Evolutionary conservation across 805 yeast genomes (phyloP).

Genomic region (Wickerhamiella azyma): DNA sequence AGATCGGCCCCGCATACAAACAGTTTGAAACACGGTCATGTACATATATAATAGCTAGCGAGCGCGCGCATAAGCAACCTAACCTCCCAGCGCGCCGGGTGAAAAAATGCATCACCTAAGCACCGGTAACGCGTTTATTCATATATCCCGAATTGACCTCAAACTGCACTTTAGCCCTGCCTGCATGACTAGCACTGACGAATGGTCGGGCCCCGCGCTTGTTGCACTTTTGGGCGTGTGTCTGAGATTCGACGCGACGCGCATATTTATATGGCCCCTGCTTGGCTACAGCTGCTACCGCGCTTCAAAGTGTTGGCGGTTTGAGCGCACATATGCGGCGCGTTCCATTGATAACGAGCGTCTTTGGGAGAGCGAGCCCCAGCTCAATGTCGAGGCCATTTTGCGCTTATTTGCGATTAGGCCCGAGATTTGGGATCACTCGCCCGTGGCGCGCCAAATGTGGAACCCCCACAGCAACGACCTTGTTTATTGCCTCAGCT

Average conservation of each 20-base stretch:
- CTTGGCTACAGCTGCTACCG: not conserved
- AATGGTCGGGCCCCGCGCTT: not conserved
- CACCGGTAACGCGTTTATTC: not conserved
- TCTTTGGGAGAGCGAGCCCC: not conserved
- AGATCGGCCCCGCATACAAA: too few species aligned
- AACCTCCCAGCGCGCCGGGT: too few species aligned
- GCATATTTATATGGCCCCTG: not conserved
- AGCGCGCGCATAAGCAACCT: not conserved
- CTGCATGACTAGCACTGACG: not conserved
- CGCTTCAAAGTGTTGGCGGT: not conserved
- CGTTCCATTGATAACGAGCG: not conserved
- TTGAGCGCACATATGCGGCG: not conserved
- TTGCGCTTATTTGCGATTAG: not conserved
- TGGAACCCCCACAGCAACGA: constrained; percentile 2
- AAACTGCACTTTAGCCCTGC: too few species aligned
- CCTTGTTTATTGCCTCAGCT: not conserved
- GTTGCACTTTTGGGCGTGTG: not conserved
- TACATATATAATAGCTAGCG: too few species aligned
- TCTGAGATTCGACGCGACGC: not conserved
- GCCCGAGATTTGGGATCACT: constrained; percentile 3
- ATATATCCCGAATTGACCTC: not conserved
- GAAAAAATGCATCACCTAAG: not conserved
- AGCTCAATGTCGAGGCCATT: not conserved
- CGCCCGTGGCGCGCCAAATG: not conserved
- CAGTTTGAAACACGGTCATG: too few species aligned